Evolutionary conservation across 1,284 basidiomycete species (phyloP), one percentile per base, ranked within the genome.

Genomic region (Cryptococcus amylolentus): DNA sequence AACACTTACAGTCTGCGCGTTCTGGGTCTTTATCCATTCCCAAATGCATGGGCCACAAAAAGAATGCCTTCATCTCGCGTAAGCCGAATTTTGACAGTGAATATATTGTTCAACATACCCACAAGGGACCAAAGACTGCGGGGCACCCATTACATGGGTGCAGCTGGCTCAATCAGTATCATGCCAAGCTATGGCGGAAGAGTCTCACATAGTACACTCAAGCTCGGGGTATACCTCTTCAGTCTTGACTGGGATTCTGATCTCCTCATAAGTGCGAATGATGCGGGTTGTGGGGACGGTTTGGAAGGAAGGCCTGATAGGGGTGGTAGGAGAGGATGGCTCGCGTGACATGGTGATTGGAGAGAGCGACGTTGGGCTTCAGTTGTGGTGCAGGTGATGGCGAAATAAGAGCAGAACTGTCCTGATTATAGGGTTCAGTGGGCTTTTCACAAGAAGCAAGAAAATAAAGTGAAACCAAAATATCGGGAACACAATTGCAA

Each of bases 151-250:
- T 1, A 71, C 56, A 55, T 69, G 66, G 1, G 69, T 56, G 49
- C 69, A 71, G 23, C 69, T 70, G 42, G 12, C 13, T 12, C 16
- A 38, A 49, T 64, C 46, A 65, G 58, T 54, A 7, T 51, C 31
- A 26, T 20, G 14, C 45, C 23, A 28, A 26, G 16, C 23, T 23
- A 28, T 38, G 47, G 42, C 49, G 23, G n/a, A 9, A 40, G 14
- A 56, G 31, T 35, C 67, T 61, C 46, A 69, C 67, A 71, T 68
- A 43, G 67, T 64, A 55, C 70, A 71, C 45, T 71, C 70, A 40
- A 71, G 51, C 48, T 71, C 70, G 26, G 70, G 68, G 53, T 70
- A 71, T 65, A 67, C 68, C 42, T 66, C 67, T 45, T 71, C 70
- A 18, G 56, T 53, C 10, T 56, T 57, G 31, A 71, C 58, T 5